Evolutionary conservation across 2,329 filamentous ascomycete species (phyloP).

Genomic region (Trichoderma aggressivum): DNA sequence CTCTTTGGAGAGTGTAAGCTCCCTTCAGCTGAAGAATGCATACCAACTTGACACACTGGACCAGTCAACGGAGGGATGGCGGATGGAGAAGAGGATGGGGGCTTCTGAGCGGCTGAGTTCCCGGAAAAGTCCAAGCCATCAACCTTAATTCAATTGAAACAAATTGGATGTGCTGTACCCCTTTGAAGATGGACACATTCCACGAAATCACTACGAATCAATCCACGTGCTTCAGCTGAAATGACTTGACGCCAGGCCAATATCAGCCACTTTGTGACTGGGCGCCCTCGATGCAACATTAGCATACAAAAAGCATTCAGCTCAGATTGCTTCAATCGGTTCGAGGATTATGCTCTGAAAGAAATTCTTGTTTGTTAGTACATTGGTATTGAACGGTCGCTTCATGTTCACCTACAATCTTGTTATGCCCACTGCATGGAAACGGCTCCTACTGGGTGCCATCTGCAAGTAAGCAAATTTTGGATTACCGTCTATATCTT

Average conservation of each 20-base stretch:
- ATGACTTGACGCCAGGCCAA: neutral
- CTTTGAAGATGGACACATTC: neutral
- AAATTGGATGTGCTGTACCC: neutral
- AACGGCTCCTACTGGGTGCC: neutral
- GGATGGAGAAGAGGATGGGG: neutral
- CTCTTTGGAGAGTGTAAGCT: neutral
- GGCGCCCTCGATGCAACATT: neutral
- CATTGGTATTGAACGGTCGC: neutral
- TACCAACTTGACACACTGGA: neutral
- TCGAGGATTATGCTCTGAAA: neutral
- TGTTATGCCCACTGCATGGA: neutral
- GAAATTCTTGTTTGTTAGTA: neutral
- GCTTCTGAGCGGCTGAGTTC: neutral
- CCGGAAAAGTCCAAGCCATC: neutral
- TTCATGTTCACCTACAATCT: neutral
- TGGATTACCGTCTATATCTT: neutral
- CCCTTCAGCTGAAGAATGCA: neutral
- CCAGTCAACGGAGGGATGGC: neutral
- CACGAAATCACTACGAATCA: neutral
- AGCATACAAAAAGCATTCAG: neutral
- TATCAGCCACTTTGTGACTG: neutral
- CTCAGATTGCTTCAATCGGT: neutral
- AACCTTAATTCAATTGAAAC: neutral
- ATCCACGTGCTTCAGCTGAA: neutral
- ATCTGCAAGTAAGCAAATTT: neutral